Conservation (phyloP, 768 basidiomycete species). For the Panaeolus cyanescens region DNA sequence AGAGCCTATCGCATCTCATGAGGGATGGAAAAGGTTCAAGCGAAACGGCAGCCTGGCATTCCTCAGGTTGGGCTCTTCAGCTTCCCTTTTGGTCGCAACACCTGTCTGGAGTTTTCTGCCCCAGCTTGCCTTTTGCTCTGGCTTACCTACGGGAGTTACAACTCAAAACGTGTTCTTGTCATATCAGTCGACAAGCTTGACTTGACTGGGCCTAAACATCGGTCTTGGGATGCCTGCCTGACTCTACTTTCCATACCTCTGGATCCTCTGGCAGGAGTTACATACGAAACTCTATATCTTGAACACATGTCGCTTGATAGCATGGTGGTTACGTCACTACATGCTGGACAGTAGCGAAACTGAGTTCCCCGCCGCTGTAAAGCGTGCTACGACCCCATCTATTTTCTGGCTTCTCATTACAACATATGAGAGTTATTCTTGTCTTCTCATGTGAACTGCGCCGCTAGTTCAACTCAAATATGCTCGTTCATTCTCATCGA, state of each 20-base stretch:
- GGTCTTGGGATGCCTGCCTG: neutral
- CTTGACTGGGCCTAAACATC: neutral
- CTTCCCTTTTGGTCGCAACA: neutral
- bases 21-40: neutral
- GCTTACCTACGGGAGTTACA: conserved; percentile 1
- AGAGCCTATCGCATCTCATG: neutral
- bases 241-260: neutral
- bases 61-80: neutral
- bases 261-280: conserved; percentile 3
- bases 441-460: neutral
- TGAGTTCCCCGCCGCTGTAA: neutral
- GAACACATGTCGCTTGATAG: neutral
- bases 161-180: neutral
- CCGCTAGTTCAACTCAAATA: neutral
- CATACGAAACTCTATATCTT: conserved; percentile 1
- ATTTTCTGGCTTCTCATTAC: neutral
- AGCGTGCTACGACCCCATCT: neutral
- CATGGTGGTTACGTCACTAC: neutral
- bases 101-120: neutral
- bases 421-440: neutral
- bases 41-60: neutral
- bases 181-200: neutral
- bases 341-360: neutral
- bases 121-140: neutral
- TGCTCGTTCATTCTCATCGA: neutral